A percentile compares a stretch with the other conserved stretches of the same genome.
Conservation (phyloP, 2,329 filamentous ascomycete genomes). For the Paraphoma sp. region DNA sequence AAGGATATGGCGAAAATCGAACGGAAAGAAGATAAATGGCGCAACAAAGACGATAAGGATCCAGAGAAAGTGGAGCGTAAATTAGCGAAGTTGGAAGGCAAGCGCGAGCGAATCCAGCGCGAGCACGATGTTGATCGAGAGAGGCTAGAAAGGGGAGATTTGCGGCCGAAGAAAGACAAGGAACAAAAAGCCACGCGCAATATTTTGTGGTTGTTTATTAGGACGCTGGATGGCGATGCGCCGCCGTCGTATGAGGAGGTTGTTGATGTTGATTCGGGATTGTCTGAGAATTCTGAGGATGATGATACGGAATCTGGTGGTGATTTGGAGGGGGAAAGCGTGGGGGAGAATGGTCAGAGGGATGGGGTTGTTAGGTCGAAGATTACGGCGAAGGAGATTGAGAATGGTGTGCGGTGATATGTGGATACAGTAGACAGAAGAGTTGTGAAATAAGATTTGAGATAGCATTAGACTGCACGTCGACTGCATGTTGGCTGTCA, state of each 20-base stretch:
- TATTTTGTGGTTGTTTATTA: constrained; percentile 3
- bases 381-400: too few species aligned
- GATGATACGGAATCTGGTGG: too few species aligned
- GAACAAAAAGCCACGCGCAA: constrained; percentile 1
- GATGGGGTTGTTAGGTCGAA: too few species aligned
- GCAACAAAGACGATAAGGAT: constrained; percentile 2
- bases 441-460: too few species aligned
- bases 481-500: too few species aligned
- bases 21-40: background rate
- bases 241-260: background rate
- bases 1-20: constrained; percentile 2
- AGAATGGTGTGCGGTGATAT: too few species aligned
- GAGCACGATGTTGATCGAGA: constrained; percentile 1
- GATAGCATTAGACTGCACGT: too few species aligned
- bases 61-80: constrained; percentile 1
- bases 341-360: too few species aligned
- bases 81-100: background rate
- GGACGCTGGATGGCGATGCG: background rate
- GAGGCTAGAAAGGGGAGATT: background rate
- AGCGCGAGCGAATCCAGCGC: background rate
- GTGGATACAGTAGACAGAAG: too few species aligned
- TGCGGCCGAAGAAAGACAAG: background rate
- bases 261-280: background rate
- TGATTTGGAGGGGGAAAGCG: too few species aligned
- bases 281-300: background rate